phyloP scores from a whole-genome alignment of 768 basidiomycete species.

The Inosperma sp. region DNA sequence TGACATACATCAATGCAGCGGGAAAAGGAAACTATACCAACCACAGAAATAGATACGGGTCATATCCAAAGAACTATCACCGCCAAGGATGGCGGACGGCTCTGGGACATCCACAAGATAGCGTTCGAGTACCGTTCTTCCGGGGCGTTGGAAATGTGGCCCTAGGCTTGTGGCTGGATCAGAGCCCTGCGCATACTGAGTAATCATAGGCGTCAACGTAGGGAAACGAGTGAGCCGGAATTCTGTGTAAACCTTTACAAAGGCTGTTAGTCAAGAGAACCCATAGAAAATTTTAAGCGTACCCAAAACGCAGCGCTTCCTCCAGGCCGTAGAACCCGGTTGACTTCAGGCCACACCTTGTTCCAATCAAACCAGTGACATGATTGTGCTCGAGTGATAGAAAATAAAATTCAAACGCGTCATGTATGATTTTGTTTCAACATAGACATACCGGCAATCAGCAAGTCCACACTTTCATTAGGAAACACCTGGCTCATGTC shows the following conservation, averaged over 20 bases:
- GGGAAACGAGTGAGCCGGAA: constrained; percentile 64
- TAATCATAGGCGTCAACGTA: constrained; percentile 51
- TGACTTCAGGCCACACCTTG: constrained; percentile 65
- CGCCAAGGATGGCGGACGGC: constrained; percentile 32
- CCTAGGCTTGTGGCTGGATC: constrained; percentile 55
- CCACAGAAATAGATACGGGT: constrained; percentile 59
- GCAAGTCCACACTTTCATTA: constrained; percentile 56
- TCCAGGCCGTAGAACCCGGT: constrained; percentile 51
- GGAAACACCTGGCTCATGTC: constrained; percentile 42
- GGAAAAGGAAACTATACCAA: constrained; percentile 19
- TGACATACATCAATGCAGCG: not conserved
- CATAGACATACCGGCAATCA: constrained; percentile 52
- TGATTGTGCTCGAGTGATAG: constrained; percentile 53
- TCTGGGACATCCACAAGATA: constrained; percentile 68
- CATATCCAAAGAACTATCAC: constrained; percentile 36
- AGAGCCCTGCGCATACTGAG: constrained; percentile 56
- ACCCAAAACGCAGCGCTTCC: constrained; percentile 78
- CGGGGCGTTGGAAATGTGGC: constrained; percentile 76
- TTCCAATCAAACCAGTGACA: constrained; percentile 80
- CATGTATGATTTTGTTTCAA: not conserved
- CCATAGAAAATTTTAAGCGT: constrained; percentile 14
- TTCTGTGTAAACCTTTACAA: constrained; percentile 57
- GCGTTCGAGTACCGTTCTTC: constrained; percentile 66
- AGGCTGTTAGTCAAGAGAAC: not conserved
- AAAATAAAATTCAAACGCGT: not conserved